Base-by-base conservation (phyloP, 2,329 filamentous ascomycete genomes). In the Alternaria sp. region DNA sequence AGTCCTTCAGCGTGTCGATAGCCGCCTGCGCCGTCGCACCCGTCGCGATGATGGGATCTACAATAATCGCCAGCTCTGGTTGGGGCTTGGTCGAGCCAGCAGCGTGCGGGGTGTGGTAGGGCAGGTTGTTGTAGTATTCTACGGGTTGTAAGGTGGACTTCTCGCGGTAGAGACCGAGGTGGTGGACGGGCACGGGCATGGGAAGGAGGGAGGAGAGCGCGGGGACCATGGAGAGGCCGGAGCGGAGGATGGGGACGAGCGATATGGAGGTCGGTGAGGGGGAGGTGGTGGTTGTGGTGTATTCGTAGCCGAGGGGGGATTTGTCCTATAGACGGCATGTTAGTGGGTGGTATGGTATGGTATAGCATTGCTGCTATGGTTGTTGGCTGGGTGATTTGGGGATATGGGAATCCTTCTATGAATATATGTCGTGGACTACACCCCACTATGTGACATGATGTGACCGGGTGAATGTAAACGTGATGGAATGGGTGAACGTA, bases 111-210 rank as follows among this genome's bases (percentile, higher is more conserved):
- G 84, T 78, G 81, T 93, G 91, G 81, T 92, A 90, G 36, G 93
- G 93, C 19, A 97, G 89, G 81, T 97, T 97, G 85, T 97, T 97
- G 87, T 97, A 97, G 87, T 97, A 97, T 82, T 97, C 94, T 62
- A 97, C 94, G 4, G 94, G 93, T 74, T 93, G 89, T 60, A 97
- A 89, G 47, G 92, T 95, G 60, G 89, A 88, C 63, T 91, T 93
- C 79, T 97, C 94, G 76, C 94, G 93, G 85, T 95, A 98, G 76
- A 98, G 90, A 69, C 96, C 95, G 8, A 98, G 90, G 79, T 98
- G 95, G 83, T 98, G 93, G 67, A 97, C 88, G 7, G 93, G 90
- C 30, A 95, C 91, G 13, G 93, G 87, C 40, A 81, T 78, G 17
- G 95, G 94, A 62, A 98, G 92, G 73, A 98, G 86, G 26, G 89